Evolutionary conservation across 257 asterid species (phyloP).

Genomic region (Fraxinus cuspidata): DNA sequence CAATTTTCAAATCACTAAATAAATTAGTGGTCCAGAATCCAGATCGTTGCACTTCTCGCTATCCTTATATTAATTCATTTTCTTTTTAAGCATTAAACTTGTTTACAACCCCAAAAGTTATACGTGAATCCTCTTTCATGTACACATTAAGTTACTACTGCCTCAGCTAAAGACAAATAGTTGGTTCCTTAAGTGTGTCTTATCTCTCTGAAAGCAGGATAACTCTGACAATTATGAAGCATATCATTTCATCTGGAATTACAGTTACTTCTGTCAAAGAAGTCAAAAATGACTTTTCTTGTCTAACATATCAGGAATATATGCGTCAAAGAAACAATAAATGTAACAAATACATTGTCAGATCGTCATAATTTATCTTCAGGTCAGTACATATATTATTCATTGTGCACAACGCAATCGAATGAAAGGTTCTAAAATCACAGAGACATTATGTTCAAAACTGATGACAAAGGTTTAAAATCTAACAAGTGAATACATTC

Average conservation of each 20-base stretch:
- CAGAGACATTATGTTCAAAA: slow-evolving; percentile 21
- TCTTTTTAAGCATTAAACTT: not conserved
- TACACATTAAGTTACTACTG: not conserved
- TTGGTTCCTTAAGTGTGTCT: not conserved
- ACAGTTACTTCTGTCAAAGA: not conserved
- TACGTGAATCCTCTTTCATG: not conserved
- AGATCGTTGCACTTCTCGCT: slow-evolving; percentile 13
- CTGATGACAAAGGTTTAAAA: slow-evolving; percentile 15
- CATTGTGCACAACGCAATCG: slow-evolving; percentile 17
- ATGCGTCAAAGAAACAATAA: slow-evolving; percentile 12
- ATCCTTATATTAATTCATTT: slow-evolving; percentile 4
- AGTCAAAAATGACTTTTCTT: slow-evolving; percentile 3
- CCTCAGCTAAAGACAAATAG: not conserved
- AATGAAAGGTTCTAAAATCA: not conserved
- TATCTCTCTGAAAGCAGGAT: not conserved
- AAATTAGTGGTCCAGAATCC: not conserved
- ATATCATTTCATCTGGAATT: not conserved
- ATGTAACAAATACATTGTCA: not conserved
- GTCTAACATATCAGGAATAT: slow-evolving; percentile 13
- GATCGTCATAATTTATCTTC: not conserved
- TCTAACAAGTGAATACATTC: slow-evolving; percentile 22
- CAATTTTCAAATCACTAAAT: not conserved
- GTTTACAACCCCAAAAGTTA: slow-evolving; percentile 1
- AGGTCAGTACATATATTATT: not conserved
- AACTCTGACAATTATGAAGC: not conserved